A percentile compares a stretch with the other conserved stretches of the same genome.
Evolutionary conservation across 2,329 filamentous ascomycete species (phyloP).

Genomic region (Ophiostoma sp.): DNA sequence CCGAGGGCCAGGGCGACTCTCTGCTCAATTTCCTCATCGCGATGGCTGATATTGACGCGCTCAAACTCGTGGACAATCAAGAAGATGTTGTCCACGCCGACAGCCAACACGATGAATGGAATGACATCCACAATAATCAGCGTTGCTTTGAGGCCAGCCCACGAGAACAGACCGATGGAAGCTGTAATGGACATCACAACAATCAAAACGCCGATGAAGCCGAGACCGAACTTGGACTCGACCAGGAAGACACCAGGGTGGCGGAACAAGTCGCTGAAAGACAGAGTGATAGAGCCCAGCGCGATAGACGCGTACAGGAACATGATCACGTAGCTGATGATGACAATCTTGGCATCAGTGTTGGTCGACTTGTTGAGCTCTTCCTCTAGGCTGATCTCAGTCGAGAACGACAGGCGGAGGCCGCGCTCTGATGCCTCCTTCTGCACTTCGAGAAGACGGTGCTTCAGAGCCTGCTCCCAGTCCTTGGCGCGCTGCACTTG

Average conservation of each 20-base stretch:
- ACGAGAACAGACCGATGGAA: conserved; percentile 91
- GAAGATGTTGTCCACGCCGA: conserved; percentile 98
- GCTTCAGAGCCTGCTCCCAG: conserved; percentile 77
- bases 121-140: conserved; percentile 98
- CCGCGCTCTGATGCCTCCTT: conserved; percentile 71
- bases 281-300: conserved; percentile 79
- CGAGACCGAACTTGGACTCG: conserved; percentile 93
- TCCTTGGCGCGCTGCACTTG: conserved; percentile 72
- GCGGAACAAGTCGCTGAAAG: conserved; percentile 66
- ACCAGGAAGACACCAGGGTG: conserved; percentile 83
- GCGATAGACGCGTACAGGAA: conserved; percentile 94
- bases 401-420: conserved; percentile 85
- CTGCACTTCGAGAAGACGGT: conserved; percentile 70
- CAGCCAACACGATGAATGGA: conserved; percentile 90
- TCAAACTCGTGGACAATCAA: conserved; percentile 98
- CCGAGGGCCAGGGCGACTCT: conserved; percentile 84
- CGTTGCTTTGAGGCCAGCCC: conserved; percentile 85
- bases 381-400: conserved; percentile 89
- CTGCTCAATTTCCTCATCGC: conserved; percentile 80
- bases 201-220: conserved; percentile 89
- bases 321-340: conserved; percentile 98
- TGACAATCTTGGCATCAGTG: conserved; percentile 93
- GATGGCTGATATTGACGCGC: conserved; percentile 84
- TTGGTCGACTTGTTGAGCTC: conserved; percentile 98
- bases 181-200: conserved; percentile 96